Base-by-base conservation (phyloP, 306 rosid species). In the Rosa chinensis region DNA sequence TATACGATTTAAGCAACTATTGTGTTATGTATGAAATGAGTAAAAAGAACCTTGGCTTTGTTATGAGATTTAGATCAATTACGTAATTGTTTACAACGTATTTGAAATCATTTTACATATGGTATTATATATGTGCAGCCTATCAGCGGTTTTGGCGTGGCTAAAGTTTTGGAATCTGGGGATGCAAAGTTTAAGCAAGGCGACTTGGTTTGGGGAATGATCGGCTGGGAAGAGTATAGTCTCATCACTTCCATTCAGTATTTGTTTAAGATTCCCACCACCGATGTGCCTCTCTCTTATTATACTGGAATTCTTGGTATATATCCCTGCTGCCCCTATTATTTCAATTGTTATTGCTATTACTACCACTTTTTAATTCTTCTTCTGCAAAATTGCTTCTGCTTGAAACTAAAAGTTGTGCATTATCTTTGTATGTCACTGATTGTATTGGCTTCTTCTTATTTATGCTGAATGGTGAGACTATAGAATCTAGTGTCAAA, bases 181-280 rank as follows among this genome's bases (percentile, higher is more conserved):
- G 67, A 90, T 75, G 82, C 87, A 64, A 69, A 78, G 77, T 88
- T 76, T 80, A 83, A 82, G 74, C 23, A 82, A 49, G 91, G 92
- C 63, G 91, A 88, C 78, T 67, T 86, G 4, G 61, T 90, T 74
- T 78, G 88, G 32, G 90, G 92, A 3, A 5, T 72, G 3, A 85
- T 92, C 12, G 81, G 81, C 8, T 90, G 92, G 89, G 89, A 90
- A 49, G 87, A 87, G 11, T 90, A 87, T 49, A 87, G 85, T 25
- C 47, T 85, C 42, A 80, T 90, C 50, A 37, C 40, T 5, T 77
- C 50, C 32, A 74, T 80, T 0, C 82, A 83, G 2, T 78, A 76
- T 63, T 64, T 88, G 73, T 72, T 85, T 76, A 85, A 83, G 82
- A 85, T 90, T 73, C 79, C 76, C 13, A 78, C 48, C 1, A 84